Evolutionary conservation across 1,284 basidiomycete genomes (phyloP).

Genomic region (Ceratobasidium sp.): DNA sequence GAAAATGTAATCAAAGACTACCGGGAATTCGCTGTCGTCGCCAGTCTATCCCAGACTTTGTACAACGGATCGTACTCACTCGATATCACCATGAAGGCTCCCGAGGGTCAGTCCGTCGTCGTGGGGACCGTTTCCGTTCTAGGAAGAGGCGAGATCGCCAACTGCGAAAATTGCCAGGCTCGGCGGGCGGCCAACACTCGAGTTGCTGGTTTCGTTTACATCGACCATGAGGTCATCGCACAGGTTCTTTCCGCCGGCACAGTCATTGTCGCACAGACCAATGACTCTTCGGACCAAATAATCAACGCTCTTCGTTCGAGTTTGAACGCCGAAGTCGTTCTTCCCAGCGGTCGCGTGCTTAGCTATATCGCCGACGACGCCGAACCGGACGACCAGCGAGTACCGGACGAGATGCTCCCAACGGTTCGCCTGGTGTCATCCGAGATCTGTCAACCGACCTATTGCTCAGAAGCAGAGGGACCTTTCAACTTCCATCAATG

Average conservation of each 20-base stretch:
- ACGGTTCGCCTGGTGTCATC: background rate
- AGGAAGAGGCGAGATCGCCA: constrained; percentile 4
- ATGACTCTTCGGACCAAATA: background rate
- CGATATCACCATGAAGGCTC: background rate
- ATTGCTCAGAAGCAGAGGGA: background rate
- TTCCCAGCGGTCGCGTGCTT: background rate
- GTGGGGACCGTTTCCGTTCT: constrained; percentile 32
- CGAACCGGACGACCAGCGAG: background rate
- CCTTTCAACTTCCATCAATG: constrained; percentile 37
- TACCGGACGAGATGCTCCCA: background rate
- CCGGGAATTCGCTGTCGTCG: constrained; percentile 12
- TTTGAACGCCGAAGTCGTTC: background rate
- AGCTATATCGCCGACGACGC: background rate
- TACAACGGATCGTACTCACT: constrained; percentile 31
- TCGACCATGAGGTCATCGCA: constrained; percentile 21
- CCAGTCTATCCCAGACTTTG: background rate
- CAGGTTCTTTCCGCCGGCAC: background rate
- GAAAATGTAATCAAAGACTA: constrained; percentile 16
- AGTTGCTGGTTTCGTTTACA: constrained; percentile 7
- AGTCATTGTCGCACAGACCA: background rate
- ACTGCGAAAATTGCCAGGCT: constrained; percentile 27
- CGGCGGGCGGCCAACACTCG: constrained; percentile 2
- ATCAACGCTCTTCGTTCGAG: background rate
- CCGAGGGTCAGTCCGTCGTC: background rate
- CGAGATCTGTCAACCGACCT: background rate